Base-by-base conservation (phyloP, 352 stramenopile species). In the Phytophthora litchii region DNA sequence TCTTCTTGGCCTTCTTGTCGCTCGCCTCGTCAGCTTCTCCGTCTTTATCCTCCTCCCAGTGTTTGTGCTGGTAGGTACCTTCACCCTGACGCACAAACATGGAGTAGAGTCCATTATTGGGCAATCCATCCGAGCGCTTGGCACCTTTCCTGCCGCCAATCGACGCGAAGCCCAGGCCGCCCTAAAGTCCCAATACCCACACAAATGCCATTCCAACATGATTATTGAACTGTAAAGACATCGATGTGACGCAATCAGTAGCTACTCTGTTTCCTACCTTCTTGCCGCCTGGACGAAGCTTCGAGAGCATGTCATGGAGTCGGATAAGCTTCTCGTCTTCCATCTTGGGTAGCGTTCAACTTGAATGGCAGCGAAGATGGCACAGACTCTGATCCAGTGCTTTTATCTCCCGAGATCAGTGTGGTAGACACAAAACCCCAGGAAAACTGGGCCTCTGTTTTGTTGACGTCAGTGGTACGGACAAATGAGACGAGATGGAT, bases 71-170 rank as follows among this genome's bases (percentile, higher is more conserved):
- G 65, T 92, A 91, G 9, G 74, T 72, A 19, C 85, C 71, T 31
- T 94, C 75, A 41, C 85, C 85, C 53, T 91, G 73, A 17, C 85
- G 80, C 56, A 94, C 85, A 45, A 94, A 94, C 85, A 92, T 94
- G 27, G 79, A 79, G 59, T 94, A 94, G 12, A 94, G 66, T 23
- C 84, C 83, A 36, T 94, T 94, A 36, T 91, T 77, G 7, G 85
- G 85, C 23, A 94, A 62, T 13, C 85, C 85, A 47, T 92, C 85
- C 21, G 78, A 76, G 45, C 83, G 83, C 60, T 91, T 87, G 27
- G 43, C 74, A 25, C 75, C 70, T 54, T 86, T 87, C 36, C 72
- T 67, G 23, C 75, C 82, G 13, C 67, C 72, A 4, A 60, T 48
- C 4, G 78, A 76, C 17, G 76, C 78, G 49, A 90, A 91, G 13